Base-by-base conservation (phyloP, 2,329 filamentous ascomycete genomes). In the Aspergillus transmontanensis region DNA sequence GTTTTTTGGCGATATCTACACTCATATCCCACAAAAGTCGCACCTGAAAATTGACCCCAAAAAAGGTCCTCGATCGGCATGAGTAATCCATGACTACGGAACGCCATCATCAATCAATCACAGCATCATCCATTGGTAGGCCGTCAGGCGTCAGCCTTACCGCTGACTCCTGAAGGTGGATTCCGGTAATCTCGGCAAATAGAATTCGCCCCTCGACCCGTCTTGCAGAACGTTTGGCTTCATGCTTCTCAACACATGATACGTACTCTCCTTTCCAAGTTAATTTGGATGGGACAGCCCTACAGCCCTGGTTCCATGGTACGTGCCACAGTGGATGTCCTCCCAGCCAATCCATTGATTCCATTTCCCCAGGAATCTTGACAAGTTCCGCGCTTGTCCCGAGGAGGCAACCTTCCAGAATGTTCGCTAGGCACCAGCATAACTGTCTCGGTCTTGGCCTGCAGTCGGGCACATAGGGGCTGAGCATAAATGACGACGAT, bases 371-470 rank as follows among this genome's bases (percentile, higher is more conserved):
- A 41, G 19, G 53, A 36, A 36, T 32, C 23, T 39, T 43, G 30
- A 58, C 26, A 30, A 48, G 46, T 43, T 16, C 12, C 39, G n/a
- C 60, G 56, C 56, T 62, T 56, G 57, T 32, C 61, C 61, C 6
- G 19, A 21, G 26, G 5, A 12, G 61, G 61, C 51, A 63, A 51
- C 9, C 7, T 63, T 63, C 61, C 34, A 36, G 61, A 63, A 63
- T 59, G 34, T 63, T 63, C 61, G 41, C 61, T 60, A 63, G 61
- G 61, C 61, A 63, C 61, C 61, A 63, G 50, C 57, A 59, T 59
- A 59, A 51, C 58, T 28, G 19, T 26, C 41, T 30, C 6, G 39
- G 34, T 21, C 41, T 53, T 54, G 46, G 48, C 48, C 26, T 45
- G 58, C 57, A 59, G 36, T 7, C 16, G 57, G 43, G 55, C 23